Evolutionary conservation across 148 eudicot genomes (phyloP), one percentile per base, ranked within the genome.

Genomic region (Camellia lanceoleosa): DNA sequence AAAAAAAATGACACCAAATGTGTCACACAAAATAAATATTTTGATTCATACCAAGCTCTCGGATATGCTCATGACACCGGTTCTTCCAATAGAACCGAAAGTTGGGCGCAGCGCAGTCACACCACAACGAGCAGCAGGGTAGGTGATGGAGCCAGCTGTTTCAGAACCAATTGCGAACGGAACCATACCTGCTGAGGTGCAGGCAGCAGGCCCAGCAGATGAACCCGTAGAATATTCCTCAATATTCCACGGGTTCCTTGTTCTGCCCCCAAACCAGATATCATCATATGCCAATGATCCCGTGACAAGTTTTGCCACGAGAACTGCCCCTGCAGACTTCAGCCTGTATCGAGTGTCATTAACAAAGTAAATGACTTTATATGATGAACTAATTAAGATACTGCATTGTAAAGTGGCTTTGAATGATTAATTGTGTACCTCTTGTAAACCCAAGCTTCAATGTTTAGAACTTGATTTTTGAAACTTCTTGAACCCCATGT

Each of bases 151-250:
- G 54, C 98, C 98, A 30, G 89, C 93, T 63, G 97, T 95, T 83
- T 93, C 98, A 8, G 97, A 95, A 61, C 98, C 98, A 87, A 95
- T 95, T 51, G 98, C 93, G 86, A 93, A 93, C n/a, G 97, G 94
- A 77, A 95, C 91, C 92, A 95, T 75, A 75, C 95, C 98, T 72
- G 97, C 98, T 68, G 98, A 93, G 84, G 97, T 95, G 86, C 88
- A 84, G 47, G 97, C 87, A 83, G 97, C 98, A 46, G 98, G 96
- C 12, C 97, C 98, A 77, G 98, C 94, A 23, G 97, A 95, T 61
- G 98, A 95, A 80, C 98, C 98, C 51, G 98, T 91, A 43, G 93
- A 76, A 71, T 61, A 94, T 84, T 94, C 97, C 83, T 91, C 94
- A 44, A 94, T 93, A 84, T 95, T 95, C 98, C 98, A 95, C 5